Evolutionary conservation across 2,329 filamentous ascomycete genomes (phyloP), one percentile per base, ranked within the genome.

Genomic region (Plenodomus biglobosus): DNA sequence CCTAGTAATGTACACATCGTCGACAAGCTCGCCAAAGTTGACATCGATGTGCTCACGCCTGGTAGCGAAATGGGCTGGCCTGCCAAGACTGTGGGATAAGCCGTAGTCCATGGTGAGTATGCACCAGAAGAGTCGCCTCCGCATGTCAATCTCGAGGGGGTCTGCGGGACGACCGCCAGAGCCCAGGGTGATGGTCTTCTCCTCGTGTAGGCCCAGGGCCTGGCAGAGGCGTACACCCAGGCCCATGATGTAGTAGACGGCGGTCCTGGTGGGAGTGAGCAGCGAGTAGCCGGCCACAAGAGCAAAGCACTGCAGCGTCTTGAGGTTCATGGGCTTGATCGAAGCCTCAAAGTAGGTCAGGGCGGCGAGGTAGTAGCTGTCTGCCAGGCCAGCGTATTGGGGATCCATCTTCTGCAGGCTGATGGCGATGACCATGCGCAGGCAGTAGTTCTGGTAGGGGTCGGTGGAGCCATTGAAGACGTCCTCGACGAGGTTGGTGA

Each of bases 281-380:
- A 97, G 78, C 0, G 94, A 97, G 70, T 97, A 97, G 64, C 94
- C 89, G 1, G 85, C 90, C 59, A 97, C 88, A 15, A 99, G 75
- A 3, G 87, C 82, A 45, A 96, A 85, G 61, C 92, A 96, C 72
- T 97, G 94, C 15, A 97, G 76, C 0, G 94, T 95, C 62, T 86
- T 89, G 22, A 96, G 74, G 68, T 97, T 90, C 78, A 95, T 96
- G n/a, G 87, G 85, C 44, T 86, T 85, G 45, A 97, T 81, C 10
- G 95, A 85, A 2, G 85, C 84, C 69, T 96, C 89, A 52, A 97
- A 85, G 61, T 86, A 86, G 53, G 86, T 85, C 75, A 97, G 85
- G 4, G 92, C 92, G 19, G 92, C 88, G 18, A 96, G 80, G 65
- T 96, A 97, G 74, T 95, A 97, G 67, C 90, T 92, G 72, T 97